These are phyloP conservation scores for Colletotrichum sojae DNA, from an alignment of 2,329 filamentous ascomycete genomes.

Conservation along the genomic window DNA sequence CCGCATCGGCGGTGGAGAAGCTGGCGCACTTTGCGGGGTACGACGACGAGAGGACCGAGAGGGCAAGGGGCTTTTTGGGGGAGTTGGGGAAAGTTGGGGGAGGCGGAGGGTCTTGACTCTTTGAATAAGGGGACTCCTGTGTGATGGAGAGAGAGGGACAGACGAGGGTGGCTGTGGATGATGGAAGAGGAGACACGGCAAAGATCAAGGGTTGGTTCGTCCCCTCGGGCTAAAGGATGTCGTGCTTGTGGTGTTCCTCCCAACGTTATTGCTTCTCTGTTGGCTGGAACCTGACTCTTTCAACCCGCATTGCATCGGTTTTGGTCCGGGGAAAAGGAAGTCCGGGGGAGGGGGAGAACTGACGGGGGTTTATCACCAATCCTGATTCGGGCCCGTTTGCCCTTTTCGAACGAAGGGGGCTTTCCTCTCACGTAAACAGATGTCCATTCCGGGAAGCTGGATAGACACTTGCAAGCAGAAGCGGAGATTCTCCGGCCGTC, in stretches of 20 bases:
- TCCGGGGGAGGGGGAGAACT: not conserved
- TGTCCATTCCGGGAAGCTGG: too few relatives aligned
- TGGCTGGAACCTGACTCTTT: not conserved
- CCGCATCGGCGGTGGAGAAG: constrained; percentile 41
- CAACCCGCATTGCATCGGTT: not conserved
- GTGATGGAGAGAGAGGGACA: not conserved
- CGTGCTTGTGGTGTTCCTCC: not conserved
- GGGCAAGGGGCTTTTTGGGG: constrained; percentile 28
- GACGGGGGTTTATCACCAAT: constrained; percentile 1
- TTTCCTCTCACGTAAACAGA: not conserved
- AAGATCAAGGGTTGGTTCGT: not conserved
- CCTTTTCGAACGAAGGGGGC: not conserved
- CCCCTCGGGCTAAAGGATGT: not conserved
- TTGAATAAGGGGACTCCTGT: not conserved
- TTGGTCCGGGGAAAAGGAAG: constrained; percentile 12
- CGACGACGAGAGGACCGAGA: constrained; percentile 44
- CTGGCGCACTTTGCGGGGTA: constrained; percentile 43
- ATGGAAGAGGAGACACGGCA: not conserved
- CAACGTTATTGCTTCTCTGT: not conserved
- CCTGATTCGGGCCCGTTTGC: constrained; percentile 17
- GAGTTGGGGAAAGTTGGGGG: constrained; percentile 32
- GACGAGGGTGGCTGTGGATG: not conserved
- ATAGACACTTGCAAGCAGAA: too few relatives aligned
- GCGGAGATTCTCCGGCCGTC: too few relatives aligned
- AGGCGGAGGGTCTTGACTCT: not conserved